Conservation (phyloP, 2,329 filamentous ascomycete genomes). For the Trichoderma citrinoviride region DNA sequence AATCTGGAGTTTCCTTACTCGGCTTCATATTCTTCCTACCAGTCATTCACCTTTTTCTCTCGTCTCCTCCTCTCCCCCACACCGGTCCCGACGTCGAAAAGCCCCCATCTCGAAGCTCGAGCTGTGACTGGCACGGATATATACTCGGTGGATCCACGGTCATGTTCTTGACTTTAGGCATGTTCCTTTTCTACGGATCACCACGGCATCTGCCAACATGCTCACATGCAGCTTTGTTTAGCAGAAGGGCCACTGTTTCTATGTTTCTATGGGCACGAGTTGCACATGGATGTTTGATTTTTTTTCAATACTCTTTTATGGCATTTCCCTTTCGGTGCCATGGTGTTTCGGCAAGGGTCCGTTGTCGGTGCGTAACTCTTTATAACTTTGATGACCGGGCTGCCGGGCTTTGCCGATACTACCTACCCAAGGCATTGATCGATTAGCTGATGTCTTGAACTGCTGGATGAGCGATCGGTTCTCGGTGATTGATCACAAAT, state of each 20-base stretch:
- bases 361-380: background rate
- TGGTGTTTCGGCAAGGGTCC: background rate
- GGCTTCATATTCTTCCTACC: background rate
- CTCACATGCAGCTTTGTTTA: background rate
- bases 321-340: background rate
- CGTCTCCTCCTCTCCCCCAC: background rate
- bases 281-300: too few species aligned
- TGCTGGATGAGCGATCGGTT: too few species aligned
- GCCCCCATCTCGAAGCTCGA: background rate
- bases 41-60: background rate
- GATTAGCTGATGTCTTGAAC: too few species aligned
- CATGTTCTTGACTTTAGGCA: background rate
- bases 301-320: too few species aligned
- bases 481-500: too few species aligned
- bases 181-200: background rate
- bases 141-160: constrained; percentile 8
- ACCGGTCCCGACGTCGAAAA: background rate
- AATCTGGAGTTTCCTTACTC: background rate
- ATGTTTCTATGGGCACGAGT: background rate
- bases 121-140: constrained; percentile 16
- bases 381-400: background rate
- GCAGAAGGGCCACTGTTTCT: background rate
- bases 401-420: background rate
- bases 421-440: too few species aligned
- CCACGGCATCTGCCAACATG: too few species aligned